Percentiles rank a stretch among this genome's conserved stretches.
Conservation (phyloP, 306 rosid species). For the Quercus mongolica region DNA sequence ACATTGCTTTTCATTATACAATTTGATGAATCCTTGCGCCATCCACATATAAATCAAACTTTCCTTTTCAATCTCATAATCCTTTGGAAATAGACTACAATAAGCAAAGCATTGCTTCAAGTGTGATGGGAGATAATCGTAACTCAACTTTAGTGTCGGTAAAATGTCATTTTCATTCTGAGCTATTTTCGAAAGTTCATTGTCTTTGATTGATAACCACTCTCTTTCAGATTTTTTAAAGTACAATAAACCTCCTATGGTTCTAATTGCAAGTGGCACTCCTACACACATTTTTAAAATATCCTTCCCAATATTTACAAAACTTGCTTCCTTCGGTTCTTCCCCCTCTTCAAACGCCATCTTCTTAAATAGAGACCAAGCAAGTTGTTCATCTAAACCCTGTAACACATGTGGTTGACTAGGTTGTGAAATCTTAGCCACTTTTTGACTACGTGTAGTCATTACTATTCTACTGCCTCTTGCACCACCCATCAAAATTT, state of each 20-base stretch:
- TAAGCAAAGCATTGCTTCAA: too few species aligned
- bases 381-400: not conserved
- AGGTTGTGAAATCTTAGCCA: accelerated
- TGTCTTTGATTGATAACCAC: too few species aligned
- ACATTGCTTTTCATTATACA: too few species aligned
- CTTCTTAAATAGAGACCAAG: not conserved
- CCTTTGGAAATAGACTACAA: too few species aligned
- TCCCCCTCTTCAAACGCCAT: not conserved
- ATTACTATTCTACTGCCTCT: accelerated
- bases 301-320: accelerated
- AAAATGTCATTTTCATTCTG: accelerated
- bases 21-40: too few species aligned
- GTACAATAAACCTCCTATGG: accelerated
- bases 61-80: accelerated
- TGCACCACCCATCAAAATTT: accelerated
- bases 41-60: too few species aligned
- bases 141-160: too few species aligned
- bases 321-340: not conserved
- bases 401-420: accelerated
- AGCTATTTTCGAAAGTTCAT: accelerated
- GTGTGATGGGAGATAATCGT: accelerated
- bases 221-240: accelerated
- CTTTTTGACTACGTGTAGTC: accelerated
- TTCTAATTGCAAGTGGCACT: accelerated
- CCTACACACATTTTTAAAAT: accelerated